Base-by-base conservation (phyloP, 805 yeast genomes). In the Ogataea nitratoaversa region DNA sequence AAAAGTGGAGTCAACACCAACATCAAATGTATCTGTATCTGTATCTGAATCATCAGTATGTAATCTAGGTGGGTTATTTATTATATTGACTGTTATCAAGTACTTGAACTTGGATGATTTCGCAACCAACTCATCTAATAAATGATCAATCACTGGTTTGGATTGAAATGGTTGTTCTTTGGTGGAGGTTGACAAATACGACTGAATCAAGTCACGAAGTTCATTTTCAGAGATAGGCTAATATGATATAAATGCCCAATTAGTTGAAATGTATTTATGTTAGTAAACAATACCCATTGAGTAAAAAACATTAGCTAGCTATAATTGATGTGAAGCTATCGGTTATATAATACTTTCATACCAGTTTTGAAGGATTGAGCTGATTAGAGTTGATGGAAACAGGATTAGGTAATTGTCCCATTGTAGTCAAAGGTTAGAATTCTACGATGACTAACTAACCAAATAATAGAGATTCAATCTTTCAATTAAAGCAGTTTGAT, bases 101-200 rank as follows among this genome's bases (percentile, higher is more conserved):
- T 76, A 79, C 56, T 80, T 81, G 56, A 74, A 78, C 38, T 69
- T 68, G 5, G 82, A 71, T 3, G 84, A 76, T 46, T 67, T 70
- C 35, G 49, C 49, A 22, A 66, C 59, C 31, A 79, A 53, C 22
- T 54, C 51, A 14, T 51, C 56, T 3, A 77, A 55, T 3, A 75
- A 37, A 2, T 18, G 27, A 6, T 56, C 46, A 14, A 67, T 63
- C 32, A 69, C 49, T 17, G 47, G 53, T 19, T 62, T 55, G 18
- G 28, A 32, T 3, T 40, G 19, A 17, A 36, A 16, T n/a, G 18
- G n/a, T n/a, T n/a, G n/a, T n/a, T n/a, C n/a, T n/a, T n/a, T n/a
- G n/a, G n/a, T n/a, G n/a, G n/a, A n/a, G n/a, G n/a, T n/a, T n/a
- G n/a, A n/a, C n/a, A 34, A 13, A 16, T 39, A 34, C 3, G 25